phyloP scores from a whole-genome alignment of 2,329 filamentous ascomycete genomes.

The Claviceps sp. region DNA sequence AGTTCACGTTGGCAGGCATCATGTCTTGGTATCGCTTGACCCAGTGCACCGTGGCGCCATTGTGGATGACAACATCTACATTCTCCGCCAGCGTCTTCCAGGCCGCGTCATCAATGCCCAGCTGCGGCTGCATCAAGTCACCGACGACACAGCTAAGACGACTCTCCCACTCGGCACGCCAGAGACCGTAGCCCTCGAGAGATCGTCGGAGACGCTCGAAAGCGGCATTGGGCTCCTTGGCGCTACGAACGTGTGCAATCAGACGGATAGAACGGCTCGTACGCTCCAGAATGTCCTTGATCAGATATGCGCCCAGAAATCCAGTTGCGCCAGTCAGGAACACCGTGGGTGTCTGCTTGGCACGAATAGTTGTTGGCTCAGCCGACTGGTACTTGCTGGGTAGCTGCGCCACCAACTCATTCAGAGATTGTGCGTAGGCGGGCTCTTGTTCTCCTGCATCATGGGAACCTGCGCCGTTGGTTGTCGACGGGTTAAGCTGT shows the following conservation, averaged over 20 bases:
- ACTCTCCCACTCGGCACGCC: conserved; percentile 53
- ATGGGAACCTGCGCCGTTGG: conserved; percentile 9
- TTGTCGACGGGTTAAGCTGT: conserved; percentile 10
- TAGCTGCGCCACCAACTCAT: conserved; percentile 35
- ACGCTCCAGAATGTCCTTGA: conserved; percentile 55
- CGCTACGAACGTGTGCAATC: conserved; percentile 59
- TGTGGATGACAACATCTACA: conserved; percentile 67
- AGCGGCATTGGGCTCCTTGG: conserved; percentile 45
- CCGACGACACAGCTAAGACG: conserved; percentile 58
- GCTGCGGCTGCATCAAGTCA: conserved; percentile 56
- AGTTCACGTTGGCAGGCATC: conserved; percentile 63
- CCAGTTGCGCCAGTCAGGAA: conserved; percentile 71
- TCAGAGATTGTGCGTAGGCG: conserved; percentile 39
- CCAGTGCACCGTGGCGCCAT: conserved; percentile 75
- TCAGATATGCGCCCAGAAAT: conserved; percentile 72
- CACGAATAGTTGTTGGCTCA: conserved; percentile 22
- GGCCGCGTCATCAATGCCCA: conserved; percentile 53
- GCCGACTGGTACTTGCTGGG: conserved; percentile 24
- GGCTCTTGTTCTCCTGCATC: conserved; percentile 30
- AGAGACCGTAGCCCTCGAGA: conserved; percentile 66
- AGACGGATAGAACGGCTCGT: conserved; percentile 23
- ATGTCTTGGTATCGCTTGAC: conserved; percentile 63
- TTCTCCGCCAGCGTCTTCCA: conserved; percentile 54
- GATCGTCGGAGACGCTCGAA: conserved; percentile 53
- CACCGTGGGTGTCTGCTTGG: conserved; percentile 34